Evolutionary conservation across 495 filamentous ascomycete species (phyloP).

Genomic region (Hyaloscypha finlandica): DNA sequence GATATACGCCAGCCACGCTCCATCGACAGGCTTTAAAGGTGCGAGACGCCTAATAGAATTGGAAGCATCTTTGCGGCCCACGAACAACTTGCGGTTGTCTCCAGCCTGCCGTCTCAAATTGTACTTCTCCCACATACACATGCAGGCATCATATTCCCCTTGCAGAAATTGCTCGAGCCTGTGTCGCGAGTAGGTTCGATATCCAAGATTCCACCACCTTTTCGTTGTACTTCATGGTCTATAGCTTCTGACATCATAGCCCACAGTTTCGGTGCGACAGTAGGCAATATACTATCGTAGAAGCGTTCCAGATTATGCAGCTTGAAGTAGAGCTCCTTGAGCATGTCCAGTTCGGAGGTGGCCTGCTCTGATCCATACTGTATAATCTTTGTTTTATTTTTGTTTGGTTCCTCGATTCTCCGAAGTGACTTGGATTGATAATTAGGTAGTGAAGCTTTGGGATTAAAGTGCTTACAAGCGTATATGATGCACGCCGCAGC

Average conservation of each 20-base stretch:
- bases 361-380: too few species aligned
- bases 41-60: neutral
- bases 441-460: too few species aligned
- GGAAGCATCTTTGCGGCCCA: neutral
- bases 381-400: too few species aligned
- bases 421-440: too few species aligned
- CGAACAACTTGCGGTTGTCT: neutral
- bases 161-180: neutral
- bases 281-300: neutral
- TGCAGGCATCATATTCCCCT: neutral
- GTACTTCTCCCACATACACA: neutral
- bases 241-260: neutral
- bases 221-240: neutral
- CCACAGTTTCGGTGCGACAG: neutral
- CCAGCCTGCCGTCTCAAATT: neutral
- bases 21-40: neutral
- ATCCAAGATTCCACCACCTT: neutral
- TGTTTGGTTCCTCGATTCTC: too few species aligned
- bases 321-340: neutral
- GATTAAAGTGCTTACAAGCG: too few species aligned
- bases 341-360: too few species aligned
- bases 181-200: neutral
- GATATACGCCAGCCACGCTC: neutral
- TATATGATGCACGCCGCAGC: too few species aligned
- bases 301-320: conserved; percentile 1